phyloP scores from a whole-genome alignment of 208 protist genomes.

The Wallacemonas rigidus region DNA sequence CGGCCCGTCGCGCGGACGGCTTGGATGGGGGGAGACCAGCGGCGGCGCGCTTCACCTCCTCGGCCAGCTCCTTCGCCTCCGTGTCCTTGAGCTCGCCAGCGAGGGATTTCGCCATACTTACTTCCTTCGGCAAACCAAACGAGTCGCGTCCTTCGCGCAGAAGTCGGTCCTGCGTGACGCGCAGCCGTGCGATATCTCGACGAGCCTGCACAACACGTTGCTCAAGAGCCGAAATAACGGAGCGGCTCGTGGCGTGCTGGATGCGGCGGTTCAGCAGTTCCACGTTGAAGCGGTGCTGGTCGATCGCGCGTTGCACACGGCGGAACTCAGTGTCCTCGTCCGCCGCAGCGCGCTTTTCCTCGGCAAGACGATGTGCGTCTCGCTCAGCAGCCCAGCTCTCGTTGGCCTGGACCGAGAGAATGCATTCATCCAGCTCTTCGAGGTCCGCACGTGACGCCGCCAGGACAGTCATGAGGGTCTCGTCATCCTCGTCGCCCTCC shows the following conservation, averaged over 20 bases:
- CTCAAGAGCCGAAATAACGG: constrained; percentile 75
- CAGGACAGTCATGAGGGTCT: constrained; percentile 94
- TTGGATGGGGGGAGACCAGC: neutral
- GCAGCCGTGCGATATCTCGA: constrained; percentile 72
- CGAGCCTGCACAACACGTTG: constrained; percentile 72
- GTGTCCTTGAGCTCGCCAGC: constrained; percentile 51
- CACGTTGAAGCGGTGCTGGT: constrained; percentile 77
- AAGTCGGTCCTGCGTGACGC: constrained; percentile 87
- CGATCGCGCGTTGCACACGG: constrained; percentile 63
- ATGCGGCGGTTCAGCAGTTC: constrained; percentile 83
- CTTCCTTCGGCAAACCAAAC: constrained; percentile 59
- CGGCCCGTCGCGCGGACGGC: constrained; percentile 12
- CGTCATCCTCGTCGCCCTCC: constrained; percentile 83
- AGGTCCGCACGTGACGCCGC: constrained; percentile 82
- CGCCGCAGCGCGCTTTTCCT: constrained; percentile 25
- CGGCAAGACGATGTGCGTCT: constrained; percentile 50
- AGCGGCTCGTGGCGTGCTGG: constrained; percentile 65
- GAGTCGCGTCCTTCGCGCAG: constrained; percentile 61
- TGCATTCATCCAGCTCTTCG: constrained; percentile 89
- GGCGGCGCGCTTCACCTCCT: constrained; percentile 20
- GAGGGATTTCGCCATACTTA: constrained; percentile 84
- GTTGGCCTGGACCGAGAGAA: constrained; percentile 68
- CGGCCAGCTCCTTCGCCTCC: constrained; percentile 20
- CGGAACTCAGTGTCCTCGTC: constrained; percentile 28
- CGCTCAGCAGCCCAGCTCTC: constrained; percentile 67